Base-by-base conservation (phyloP, 768 basidiomycete species). In the Termitomyces heimii region DNA sequence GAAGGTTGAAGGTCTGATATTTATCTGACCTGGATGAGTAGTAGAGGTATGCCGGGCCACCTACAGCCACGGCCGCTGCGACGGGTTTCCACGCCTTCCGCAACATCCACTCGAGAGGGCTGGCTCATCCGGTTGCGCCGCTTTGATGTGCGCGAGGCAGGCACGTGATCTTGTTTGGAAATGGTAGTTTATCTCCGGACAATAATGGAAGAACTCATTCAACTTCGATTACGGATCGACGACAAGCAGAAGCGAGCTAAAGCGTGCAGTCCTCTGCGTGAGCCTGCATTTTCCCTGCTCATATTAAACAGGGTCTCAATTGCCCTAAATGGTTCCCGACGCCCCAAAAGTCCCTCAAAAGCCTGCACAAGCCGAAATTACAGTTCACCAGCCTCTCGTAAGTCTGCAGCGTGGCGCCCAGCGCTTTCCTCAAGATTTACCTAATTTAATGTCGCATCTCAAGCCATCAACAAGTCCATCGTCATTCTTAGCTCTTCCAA, bases 51-150 rank as follows among this genome's bases (percentile, higher is more conserved):
- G 79, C 75, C 34, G 88, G 81, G 20, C 76, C 71, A 57, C 82
- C 85, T 60, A 85, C 71, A 56, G 79, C 72, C 6, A 82, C 75
- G 13, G 79, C 77, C 13, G 82, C 82, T 57, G 82, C 75, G 64
- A 86, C 60, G 26, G 88, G 87, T 67, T 82, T 90, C 88, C 86
- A 89, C 42, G 77, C 79, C 61, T 79, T 80, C 64, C 76, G 76
- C 57, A 88, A 72, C 86, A 91, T 91, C 32, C 65, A 66, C 32
- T 16, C 26, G 28, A n/a, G 29, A 32, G 46, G 39, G 48, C 14
- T 37, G 14, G 18, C 39, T 40, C n/a, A 40, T 8, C 8, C 3
- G 37, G 8, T n/a, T 39, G 6, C 6, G 18, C 16, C 24, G 26
- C 20, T n/a, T 24, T 35, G 34, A 34, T 20, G 22, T 51, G 22